A percentile compares a stretch with the other conserved stretches of the same genome.
Conservation (phyloP, 768 basidiomycete species). For the Suillus discolor region DNA sequence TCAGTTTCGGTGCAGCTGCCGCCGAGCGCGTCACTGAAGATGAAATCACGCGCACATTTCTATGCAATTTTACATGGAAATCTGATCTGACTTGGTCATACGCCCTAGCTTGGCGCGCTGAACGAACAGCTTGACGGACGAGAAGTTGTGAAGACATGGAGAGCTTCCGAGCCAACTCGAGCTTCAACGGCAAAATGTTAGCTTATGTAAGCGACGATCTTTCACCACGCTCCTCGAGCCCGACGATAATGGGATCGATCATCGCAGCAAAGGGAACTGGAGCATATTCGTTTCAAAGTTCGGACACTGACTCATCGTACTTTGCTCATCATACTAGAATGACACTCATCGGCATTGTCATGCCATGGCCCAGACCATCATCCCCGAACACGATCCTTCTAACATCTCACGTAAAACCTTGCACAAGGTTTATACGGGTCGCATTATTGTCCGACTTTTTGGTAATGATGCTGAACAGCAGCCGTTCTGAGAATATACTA, state of each 20-base stretch:
- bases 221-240: background rate
- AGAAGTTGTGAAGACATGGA: constrained; percentile 3
- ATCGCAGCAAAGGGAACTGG: too few species aligned
- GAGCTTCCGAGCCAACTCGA: background rate
- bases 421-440: background rate
- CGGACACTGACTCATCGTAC: background rate
- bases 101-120: background rate
- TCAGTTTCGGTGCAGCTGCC: background rate
- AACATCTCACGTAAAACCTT: background rate
- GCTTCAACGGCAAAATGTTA: background rate
- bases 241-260: background rate
- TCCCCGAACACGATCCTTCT: background rate
- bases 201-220: constrained; percentile 1
- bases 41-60: constrained; percentile 5
- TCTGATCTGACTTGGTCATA: background rate
- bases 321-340: background rate
- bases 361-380: background rate
- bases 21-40: background rate
- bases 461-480: background rate
- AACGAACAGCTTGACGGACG: background rate
- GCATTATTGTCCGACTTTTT: background rate
- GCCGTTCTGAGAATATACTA: background rate
- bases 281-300: background rate
- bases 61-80: background rate
- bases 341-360: background rate